phyloP scores from a whole-genome alignment of 1,139 yeast genomes.

The Pichia sp. region DNA sequence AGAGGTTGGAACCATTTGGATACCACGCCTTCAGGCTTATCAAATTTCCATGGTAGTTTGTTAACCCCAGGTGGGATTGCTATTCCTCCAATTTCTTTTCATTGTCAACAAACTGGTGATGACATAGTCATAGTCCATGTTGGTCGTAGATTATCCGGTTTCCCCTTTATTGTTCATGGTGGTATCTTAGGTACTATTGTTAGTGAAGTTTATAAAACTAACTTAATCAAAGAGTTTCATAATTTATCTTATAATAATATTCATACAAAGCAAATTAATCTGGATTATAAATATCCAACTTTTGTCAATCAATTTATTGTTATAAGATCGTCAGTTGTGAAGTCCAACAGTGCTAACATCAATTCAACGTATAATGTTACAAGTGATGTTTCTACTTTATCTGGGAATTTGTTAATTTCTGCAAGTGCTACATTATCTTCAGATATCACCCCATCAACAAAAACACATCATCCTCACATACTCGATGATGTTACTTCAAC shows the following conservation, averaged over 20 bases:
- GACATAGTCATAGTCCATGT: conserved; percentile 65
- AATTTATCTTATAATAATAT: conserved; percentile 15
- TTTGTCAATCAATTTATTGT: conserved; percentile 74
- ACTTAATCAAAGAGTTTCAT: conserved; percentile 21
- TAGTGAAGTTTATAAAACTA: conserved; percentile 47
- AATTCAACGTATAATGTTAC: conserved; percentile 23
- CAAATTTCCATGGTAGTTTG: conserved; percentile 33
- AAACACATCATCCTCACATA: not conserved
- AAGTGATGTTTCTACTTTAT: conserved; percentile 32
- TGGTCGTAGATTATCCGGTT: conserved; percentile 78
- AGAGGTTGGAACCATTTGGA: conserved; percentile 56
- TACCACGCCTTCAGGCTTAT: conserved; percentile 25
- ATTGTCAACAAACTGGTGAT: conserved; percentile 50
- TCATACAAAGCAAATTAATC: conserved; percentile 40
- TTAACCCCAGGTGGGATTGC: conserved; percentile 73
- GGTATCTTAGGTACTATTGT: conserved; percentile 79
- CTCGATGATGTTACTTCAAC: not conserved
- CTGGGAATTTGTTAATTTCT: conserved; percentile 38
- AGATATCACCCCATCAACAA: not conserved
- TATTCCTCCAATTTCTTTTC: conserved; percentile 63
- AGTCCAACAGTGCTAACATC: conserved; percentile 31
- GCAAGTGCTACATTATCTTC: conserved; percentile 31
- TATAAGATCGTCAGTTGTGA: conserved; percentile 44
- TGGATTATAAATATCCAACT: conserved; percentile 67
- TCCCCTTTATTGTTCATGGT: conserved; percentile 84